Evolutionary conservation across 345 rosid genomes (phyloP).

Genomic region (Carallia pectinifolia): DNA sequence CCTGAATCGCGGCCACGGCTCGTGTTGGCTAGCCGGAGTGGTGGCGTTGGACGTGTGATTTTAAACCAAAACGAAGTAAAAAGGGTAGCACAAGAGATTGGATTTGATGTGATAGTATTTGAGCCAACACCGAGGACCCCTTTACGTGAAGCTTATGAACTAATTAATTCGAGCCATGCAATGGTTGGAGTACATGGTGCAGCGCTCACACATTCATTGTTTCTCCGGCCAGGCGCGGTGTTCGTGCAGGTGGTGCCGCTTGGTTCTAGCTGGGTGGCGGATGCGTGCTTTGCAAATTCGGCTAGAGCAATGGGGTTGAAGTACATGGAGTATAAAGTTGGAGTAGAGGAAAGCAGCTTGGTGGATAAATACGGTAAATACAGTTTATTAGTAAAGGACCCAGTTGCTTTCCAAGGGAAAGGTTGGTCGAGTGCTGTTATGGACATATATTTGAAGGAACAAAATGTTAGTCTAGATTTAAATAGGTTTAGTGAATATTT

Average conservation of each 20-base stretch:
- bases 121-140: conserved; percentile 27
- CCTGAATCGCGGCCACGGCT: conserved; percentile 21
- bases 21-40: conserved; percentile 29
- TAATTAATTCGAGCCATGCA: conserved; percentile 49
- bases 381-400: conserved; percentile 44
- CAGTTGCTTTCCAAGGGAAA: conserved; percentile 30
- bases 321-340: conserved; percentile 40
- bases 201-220: conserved; percentile 51
- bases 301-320: conserved; percentile 46
- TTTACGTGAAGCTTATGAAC: conserved; percentile 33
- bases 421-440: conserved; percentile 40
- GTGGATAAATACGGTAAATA: conserved; percentile 41
- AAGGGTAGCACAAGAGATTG: conserved; percentile 32
- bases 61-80: conserved; percentile 30
- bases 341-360: conserved; percentile 48
- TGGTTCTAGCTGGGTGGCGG: conserved; percentile 44
- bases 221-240: conserved; percentile 48
- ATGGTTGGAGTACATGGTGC: conserved; percentile 68
- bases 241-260: conserved; percentile 56
- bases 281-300: conserved; percentile 36
- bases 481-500: conserved; percentile 42
- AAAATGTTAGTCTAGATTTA: conserved; percentile 49
- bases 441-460: conserved; percentile 59
- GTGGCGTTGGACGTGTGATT: conserved; percentile 30
- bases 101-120: conserved; percentile 46